Evolutionary conservation across 2,329 filamentous ascomycete species (phyloP).

Genomic region (Sarocladiaceae sp.): DNA sequence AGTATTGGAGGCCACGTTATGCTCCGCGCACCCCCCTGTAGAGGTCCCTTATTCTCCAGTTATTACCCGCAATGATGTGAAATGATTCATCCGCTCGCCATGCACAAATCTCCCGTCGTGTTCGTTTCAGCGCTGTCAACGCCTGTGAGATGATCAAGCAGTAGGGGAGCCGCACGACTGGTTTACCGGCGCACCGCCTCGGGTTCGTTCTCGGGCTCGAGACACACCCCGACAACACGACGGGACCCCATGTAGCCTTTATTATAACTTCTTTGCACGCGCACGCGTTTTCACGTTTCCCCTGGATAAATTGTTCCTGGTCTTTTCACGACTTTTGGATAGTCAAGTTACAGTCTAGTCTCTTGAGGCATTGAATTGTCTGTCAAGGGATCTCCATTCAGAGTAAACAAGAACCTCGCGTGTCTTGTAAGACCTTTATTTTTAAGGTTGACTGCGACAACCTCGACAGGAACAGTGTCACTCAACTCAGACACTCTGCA

Average conservation of each 20-base stretch:
- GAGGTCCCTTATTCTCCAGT: background rate
- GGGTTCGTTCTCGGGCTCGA: slow-evolving; percentile 2
- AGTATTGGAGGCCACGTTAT: too few relatives aligned
- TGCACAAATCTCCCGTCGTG: background rate
- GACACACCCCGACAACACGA: slow-evolving; percentile 6
- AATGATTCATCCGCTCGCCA: background rate
- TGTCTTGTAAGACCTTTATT: background rate
- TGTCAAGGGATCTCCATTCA: background rate
- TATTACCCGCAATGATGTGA: background rate
- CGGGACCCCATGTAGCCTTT: background rate
- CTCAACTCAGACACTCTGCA: too few relatives aligned
- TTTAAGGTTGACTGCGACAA: background rate
- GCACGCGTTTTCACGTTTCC: background rate
- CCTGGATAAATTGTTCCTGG: too few relatives aligned
- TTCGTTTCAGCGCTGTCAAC: background rate
- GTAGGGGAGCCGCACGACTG: too few relatives aligned
- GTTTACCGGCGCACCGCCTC: too few relatives aligned
- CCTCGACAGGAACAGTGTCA: background rate
- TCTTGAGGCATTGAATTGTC: slow-evolving; percentile 5
- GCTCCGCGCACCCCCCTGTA: too few relatives aligned
- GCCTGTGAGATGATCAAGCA: too few relatives aligned
- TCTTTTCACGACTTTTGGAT: background rate
- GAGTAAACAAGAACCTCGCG: background rate
- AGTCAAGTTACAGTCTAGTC: background rate
- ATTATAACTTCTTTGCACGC: background rate